Evolutionary conservation across 225 moss, liverwort and hornwort genomes (phyloP).

Genomic region (Anthoceros angustus): DNA sequence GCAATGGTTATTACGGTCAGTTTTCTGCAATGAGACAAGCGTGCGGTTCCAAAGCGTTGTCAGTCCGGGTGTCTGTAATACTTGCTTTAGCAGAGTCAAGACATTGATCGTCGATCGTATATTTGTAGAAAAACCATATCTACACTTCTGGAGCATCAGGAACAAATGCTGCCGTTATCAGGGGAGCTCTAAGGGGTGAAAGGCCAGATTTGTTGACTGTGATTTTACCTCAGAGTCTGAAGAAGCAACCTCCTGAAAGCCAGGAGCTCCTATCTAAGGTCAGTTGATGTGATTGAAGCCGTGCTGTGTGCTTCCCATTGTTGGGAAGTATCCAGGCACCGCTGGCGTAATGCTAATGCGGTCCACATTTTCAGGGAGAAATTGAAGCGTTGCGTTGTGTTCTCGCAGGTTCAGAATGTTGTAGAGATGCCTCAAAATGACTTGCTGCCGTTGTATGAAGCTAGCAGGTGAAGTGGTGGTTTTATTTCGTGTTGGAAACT

Average conservation of each 20-base stretch:
- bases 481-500: background rate
- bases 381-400: conserved; percentile 3
- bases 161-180: conserved; percentile 95
- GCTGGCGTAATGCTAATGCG: background rate
- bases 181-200: conserved; percentile 95
- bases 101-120: background rate
- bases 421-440: conserved; percentile 99
- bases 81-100: background rate
- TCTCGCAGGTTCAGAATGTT: conserved; percentile 87
- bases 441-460: conserved; percentile 80
- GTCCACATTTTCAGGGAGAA: background rate
- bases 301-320: background rate
- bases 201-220: conserved; percentile 87
- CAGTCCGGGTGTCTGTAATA: too few relatives aligned
- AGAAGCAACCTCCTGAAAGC: conserved; percentile 96
- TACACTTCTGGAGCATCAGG: conserved; percentile 98
- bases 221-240: conserved; percentile 86
- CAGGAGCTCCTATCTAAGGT: conserved; percentile 25
- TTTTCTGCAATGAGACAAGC: background rate
- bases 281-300: background rate
- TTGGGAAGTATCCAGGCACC: background rate
- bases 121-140: conserved; percentile 82
- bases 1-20: conserved; percentile 99
- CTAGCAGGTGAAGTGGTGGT: conserved; percentile 58
- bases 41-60: too few relatives aligned